Base-by-base conservation (phyloP, 2,329 filamentous ascomycete genomes). In the Trichoderma simmonsii region DNA sequence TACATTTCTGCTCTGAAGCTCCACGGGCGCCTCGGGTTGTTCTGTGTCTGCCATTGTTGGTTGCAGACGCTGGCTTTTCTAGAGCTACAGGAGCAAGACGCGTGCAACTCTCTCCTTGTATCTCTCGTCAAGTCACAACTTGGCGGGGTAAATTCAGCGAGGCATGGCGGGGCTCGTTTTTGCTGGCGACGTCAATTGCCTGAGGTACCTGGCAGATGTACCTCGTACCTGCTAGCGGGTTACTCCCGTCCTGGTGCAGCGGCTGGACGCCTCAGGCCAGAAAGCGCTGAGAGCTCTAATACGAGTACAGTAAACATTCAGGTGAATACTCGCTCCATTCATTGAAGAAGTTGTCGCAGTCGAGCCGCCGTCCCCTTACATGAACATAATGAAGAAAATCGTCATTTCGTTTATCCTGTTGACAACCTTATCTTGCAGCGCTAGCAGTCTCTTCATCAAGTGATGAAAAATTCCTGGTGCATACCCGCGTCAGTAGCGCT, bases 21-120 rank as follows among this genome's bases (percentile, higher is more conserved):
- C 86, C 70, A 80, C 75, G 64, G 79, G 76, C 68, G 75, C 81
- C 68, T 86, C 86, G 73, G 82, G 74, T 71, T 85, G 82, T 75
- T 88, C 86, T 70, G 81, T 81, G 76, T 89, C 88, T 77, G 87
- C 86, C 88, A 89, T 89, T 75, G 75, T 76, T 56, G 34, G 36
- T 36, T 78, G 75, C 73, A 77, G 76, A 76, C 74, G 74, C 70
- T 69, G 72, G 69, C 68, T 57, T 54, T 73, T 71, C 34, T 36
- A 75, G 72, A 74, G 59, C 32, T 77, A 64, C 75, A 74, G 76
- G 70, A 73, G 72, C 72, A 72, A 77, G 76, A 79, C 77, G 79
- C 79, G 78, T 77, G 74, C 74, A 32, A 32, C 28, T 74, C 66
- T 65, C 59, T 62, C 21, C 24, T 56, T 62, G 57, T 39, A 48